Conservation (phyloP, 2,329 filamentous ascomycete genomes). For the Cladosporium sp. region DNA sequence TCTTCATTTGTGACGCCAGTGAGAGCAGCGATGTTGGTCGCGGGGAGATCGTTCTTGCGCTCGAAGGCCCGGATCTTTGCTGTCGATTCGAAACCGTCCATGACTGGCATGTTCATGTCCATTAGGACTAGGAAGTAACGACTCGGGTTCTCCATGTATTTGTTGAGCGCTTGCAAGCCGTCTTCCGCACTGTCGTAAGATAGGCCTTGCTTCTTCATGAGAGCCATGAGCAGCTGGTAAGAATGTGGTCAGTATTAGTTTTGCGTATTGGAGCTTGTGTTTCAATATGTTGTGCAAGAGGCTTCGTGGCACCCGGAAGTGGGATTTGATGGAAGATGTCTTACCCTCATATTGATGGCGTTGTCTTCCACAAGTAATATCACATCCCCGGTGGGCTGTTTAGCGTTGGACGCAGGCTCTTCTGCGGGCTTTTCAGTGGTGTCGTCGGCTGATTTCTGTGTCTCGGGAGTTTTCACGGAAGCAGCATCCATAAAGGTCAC, state of each 20-base stretch:
- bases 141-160: slow-evolving; percentile 15
- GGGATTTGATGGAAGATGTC: background rate
- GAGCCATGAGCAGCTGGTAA: slow-evolving; percentile 27
- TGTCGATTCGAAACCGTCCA: slow-evolving; percentile 37
- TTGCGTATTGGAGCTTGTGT: background rate
- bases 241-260: background rate
- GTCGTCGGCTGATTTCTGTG: background rate
- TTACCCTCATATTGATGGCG: slow-evolving; percentile 33
- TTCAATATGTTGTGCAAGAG: no score
- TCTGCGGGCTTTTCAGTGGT: background rate
- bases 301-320: background rate
- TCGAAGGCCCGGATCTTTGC: slow-evolving; percentile 33
- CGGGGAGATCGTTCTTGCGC: slow-evolving; percentile 21
- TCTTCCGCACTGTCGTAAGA: slow-evolving; percentile 23
- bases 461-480: background rate
- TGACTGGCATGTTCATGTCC: slow-evolving; percentile 36
- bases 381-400: background rate
- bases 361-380: slow-evolving; percentile 38
- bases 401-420: background rate
- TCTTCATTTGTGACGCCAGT: slow-evolving; percentile 36
- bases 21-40: slow-evolving; percentile 31
- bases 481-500: background rate
- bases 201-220: slow-evolving; percentile 26
- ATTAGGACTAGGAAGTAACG: slow-evolving; percentile 23
- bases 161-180: slow-evolving; percentile 24